Conservation (phyloP, 2,329 filamentous ascomycete species). For the Colletotrichum gloeosporioides region DNA sequence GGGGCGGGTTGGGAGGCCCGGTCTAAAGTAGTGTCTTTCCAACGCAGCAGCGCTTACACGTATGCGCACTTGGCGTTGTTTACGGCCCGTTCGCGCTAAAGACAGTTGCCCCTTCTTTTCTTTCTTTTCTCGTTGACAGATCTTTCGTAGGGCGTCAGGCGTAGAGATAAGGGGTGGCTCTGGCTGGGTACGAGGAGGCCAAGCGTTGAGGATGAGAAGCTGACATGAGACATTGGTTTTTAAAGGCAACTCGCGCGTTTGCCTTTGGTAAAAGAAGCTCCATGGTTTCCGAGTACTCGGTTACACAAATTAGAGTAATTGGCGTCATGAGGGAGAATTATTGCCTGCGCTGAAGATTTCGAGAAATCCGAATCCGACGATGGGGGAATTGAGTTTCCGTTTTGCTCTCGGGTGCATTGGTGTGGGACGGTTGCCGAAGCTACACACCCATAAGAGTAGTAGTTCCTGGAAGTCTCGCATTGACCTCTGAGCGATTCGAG, state of each 20-base stretch:
- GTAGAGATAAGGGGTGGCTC: neutral
- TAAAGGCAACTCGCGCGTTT: neutral
- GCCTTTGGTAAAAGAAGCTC: neutral
- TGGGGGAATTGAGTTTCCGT: neutral
- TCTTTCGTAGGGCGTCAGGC: neutral
- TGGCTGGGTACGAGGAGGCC: neutral
- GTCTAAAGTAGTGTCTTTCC: neutral
- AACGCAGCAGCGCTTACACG: neutral
- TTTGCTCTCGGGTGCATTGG: neutral
- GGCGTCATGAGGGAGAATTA: neutral
- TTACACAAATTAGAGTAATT: neutral
- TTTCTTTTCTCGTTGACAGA: neutral
- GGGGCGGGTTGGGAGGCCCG: neutral
- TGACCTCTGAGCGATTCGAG: neutral
- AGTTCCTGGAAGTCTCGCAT: neutral
- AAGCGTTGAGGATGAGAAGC: neutral
- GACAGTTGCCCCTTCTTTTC: neutral
- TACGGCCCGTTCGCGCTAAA: neutral
- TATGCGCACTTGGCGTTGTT: neutral
- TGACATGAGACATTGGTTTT: neutral
- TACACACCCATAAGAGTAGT: neutral
- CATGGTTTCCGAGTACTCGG: neutral
- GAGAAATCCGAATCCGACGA: neutral
- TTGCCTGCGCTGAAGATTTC: neutral
- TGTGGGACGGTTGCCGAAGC: neutral